These are phyloP conservation scores for Puccinia coronata DNA, from an alignment of 1,284 basidiomycete genomes.

Conservation along the genomic window DNA sequence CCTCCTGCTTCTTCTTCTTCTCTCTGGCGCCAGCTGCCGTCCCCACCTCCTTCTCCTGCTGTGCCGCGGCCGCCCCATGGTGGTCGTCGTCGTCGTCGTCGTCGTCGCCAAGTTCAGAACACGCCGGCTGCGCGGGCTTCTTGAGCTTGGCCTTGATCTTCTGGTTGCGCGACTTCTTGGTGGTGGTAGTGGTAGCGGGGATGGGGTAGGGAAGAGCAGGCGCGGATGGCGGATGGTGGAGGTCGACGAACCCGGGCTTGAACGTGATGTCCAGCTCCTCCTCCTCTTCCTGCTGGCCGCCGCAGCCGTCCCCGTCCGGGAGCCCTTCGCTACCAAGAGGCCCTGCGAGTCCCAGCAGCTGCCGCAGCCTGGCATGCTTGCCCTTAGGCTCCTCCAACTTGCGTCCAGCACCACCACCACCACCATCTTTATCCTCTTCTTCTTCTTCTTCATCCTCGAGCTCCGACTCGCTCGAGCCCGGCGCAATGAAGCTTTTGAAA, in stretches of 20 bases:
- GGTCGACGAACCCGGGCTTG: constrained; percentile 70
- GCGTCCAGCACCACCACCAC: no score
- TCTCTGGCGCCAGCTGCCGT: neutral
- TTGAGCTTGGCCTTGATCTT: neutral
- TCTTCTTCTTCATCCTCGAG: constrained; percentile 50
- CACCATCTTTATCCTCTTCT: no score
- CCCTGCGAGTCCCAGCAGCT: constrained; percentile 13
- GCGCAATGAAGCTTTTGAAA: constrained; percentile 78
- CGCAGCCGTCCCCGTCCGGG: neutral
- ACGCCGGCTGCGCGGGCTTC: neutral
- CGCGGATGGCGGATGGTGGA: neutral
- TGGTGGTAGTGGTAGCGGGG: neutral
- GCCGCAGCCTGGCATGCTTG: neutral
- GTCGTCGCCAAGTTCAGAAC: no score
- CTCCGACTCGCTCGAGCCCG: constrained; percentile 62
- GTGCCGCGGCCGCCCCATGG: no score
- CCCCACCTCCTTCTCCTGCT: neutral
- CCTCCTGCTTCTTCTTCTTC: neutral
- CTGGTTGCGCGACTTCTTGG: constrained; percentile 1
- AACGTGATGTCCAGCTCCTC: constrained; percentile 87
- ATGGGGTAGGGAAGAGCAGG: neutral
- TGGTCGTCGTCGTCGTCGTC: no score
- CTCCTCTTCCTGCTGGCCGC: constrained; percentile 39
- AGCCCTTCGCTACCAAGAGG: no score
- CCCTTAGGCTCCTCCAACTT: neutral